These are phyloP conservation scores for Tephrocybe rancida DNA, from an alignment of 768 basidiomycete genomes.

Conservation along the genomic window DNA sequence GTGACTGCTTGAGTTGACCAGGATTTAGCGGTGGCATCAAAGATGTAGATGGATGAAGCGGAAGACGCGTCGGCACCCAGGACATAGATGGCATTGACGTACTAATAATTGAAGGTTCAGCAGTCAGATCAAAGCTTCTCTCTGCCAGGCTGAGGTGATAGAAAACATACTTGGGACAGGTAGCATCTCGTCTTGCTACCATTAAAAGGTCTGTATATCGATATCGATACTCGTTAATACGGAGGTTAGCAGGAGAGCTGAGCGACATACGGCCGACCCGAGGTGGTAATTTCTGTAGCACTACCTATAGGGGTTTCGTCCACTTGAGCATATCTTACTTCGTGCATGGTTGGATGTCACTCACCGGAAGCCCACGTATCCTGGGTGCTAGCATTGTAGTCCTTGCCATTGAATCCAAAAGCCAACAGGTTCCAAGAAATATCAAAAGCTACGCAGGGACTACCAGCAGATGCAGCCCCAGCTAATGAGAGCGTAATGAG, in stretches of 20 bases:
- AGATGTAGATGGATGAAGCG: slow-evolving; percentile 76
- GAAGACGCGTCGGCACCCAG: slow-evolving; percentile 75
- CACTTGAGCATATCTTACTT: neutral
- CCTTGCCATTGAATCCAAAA: slow-evolving; percentile 82
- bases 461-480: slow-evolving; percentile 18
- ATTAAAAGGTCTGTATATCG: slow-evolving; percentile 62
- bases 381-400: slow-evolving; percentile 79
- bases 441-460: slow-evolving; percentile 77
- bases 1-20: slow-evolving; percentile 78
- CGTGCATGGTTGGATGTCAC: slow-evolving; percentile 15
- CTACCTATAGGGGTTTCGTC: slow-evolving; percentile 41
- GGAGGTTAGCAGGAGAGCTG: neutral
- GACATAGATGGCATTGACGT: slow-evolving; percentile 85
- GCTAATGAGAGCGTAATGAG: slow-evolving; percentile 23
- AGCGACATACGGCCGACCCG: slow-evolving; percentile 73
- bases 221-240: neutral
- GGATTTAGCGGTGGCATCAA: slow-evolving; percentile 66
- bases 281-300: slow-evolving; percentile 68
- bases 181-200: slow-evolving; percentile 68
- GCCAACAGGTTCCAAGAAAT: slow-evolving; percentile 80
- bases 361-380: slow-evolving; percentile 65
- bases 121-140: too few species aligned
- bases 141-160: neutral
- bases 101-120: slow-evolving; percentile 43
- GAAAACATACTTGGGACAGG: slow-evolving; percentile 61